Base-by-base conservation (phyloP, 352 stramenopile species). In the Globisporangium acanthophoron region DNA sequence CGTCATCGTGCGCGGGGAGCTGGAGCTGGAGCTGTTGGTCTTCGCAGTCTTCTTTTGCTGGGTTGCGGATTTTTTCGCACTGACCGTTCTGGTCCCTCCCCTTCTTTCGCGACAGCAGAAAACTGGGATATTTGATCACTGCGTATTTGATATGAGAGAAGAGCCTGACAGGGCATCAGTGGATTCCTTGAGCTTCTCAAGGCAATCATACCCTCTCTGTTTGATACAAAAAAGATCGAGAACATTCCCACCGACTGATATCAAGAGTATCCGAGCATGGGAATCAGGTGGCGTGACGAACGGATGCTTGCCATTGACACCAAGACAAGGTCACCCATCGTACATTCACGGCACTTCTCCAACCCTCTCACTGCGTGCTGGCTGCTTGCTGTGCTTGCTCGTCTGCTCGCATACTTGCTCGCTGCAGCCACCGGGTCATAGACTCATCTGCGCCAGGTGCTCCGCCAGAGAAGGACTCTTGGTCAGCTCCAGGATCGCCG, bases 401-500 rank as follows among this genome's bases (percentile, higher is more conserved):
- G 6, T 20, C 12, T 18, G 5, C 20, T 16, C n/a, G n/a, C 41
- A 12, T 15, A 16, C 43, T 29, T 12, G 43, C 20, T 27, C 4
- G n/a, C n/a, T 11, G 43, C 43, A 4, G n/a, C 24, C 5, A 12
- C 31, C 8, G 27, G 3, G 16, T 74, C 73, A 89, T 61, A 92
- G 62, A 50, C 70, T 83, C 67, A 92, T 69, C 50, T 84, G 66
- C 27, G 77, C 62, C 47, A 92, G 73, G 54, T 88, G 82, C 52
- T 88, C 77, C 56, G 67, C 72, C 16, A 92, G 59, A 58, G 81
- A 76, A 31, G 71, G 73, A 2, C 73, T 80, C 59, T 85, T 85
- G 27, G 80, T 92, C 49, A 94, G 65, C 65, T 89, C 76, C 43
- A 87, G 54, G 62, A 94, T 87, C 52, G 85, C 82, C 37, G 74